Base-by-base conservation (phyloP, 2,329 filamentous ascomycete genomes). In the Didymosphaeria variabile region DNA sequence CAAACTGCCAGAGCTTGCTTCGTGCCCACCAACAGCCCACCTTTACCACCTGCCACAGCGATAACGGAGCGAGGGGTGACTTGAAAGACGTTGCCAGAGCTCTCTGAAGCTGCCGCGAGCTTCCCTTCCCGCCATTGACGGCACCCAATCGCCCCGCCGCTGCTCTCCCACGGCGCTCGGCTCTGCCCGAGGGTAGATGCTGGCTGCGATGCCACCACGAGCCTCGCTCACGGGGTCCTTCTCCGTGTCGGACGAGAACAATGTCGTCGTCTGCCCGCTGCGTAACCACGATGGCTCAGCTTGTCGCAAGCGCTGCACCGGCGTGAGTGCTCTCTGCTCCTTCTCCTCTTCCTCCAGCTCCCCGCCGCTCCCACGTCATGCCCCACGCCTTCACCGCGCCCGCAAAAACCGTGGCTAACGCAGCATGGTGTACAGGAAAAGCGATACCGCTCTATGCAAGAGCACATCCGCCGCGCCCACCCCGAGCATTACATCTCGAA, bases 401-500 rank as follows among this genome's bases (percentile, higher is more conserved):
- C 59, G 46, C 58, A 58, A 66, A 55, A 52, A 38, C 64, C 64
- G 17, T 40, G 65, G 71, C 29, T 75, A 66, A 79, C 76, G 73
- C 73, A 71, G 62, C 72, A 59, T 64, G 64, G 56, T 71, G 54
- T 61, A 67, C 81, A 96, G 93, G 93, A 96, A 84, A 97, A 97
- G 82, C 88, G 92, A 70, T 99, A 94, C 83, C 93, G 95, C 79
- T 98, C 94, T 66, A 98, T 99, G 93, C 95, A 98, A 82, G 95
- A 99, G 86, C 95, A 99, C 77, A 98, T 99, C 75, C 92, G 95
- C 73, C 90, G 95, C 79, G 94, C 95, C 69, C 95, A 99, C 79
- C 94, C 94, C 63, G 93, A 97, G 79, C 91, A 97, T 79, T 98
- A 98, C 82, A 97, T 99, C 72, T 90, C 95, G 53, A 97, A 98